Evolutionary conservation across 495 filamentous ascomycete genomes (phyloP).

Genomic region (Aspergillus olivimuriae): DNA sequence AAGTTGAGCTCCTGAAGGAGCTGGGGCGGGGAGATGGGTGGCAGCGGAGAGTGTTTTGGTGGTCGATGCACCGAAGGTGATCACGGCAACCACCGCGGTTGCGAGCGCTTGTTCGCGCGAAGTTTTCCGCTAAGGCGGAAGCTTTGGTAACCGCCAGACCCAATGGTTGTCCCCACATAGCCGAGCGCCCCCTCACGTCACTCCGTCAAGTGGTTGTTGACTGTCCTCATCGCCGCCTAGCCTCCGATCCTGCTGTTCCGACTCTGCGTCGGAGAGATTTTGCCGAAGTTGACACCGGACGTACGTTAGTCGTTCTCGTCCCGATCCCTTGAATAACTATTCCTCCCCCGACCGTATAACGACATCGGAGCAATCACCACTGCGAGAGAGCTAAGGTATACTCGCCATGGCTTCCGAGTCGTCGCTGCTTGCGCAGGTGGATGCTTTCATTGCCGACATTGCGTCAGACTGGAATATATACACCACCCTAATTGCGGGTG

Average conservation of each 20-base stretch:
- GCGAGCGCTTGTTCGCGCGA: no score
- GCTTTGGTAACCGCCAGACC: not conserved
- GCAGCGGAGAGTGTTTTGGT: constrained; percentile 14
- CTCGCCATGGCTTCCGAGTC: constrained; percentile 42
- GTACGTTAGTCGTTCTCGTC: no score
- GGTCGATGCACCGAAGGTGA: constrained; percentile 5
- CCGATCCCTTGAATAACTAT: no score
- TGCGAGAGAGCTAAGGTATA: no score
- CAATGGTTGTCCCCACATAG: constrained; percentile 12
- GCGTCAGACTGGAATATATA: constrained; percentile 75
- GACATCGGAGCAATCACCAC: no score
- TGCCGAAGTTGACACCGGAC: no score
- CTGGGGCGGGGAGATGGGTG: no score
- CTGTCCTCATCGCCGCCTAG: not conserved
- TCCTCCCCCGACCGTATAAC: no score
- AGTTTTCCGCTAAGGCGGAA: constrained; percentile 3
- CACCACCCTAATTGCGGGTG: constrained; percentile 55
- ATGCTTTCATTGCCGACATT: constrained; percentile 59
- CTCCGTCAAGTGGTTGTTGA: not conserved
- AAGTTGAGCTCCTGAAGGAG: no score
- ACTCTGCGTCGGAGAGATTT: not conserved
- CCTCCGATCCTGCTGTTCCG: not conserved
- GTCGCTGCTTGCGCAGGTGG: constrained; percentile 53
- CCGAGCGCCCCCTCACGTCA: constrained; percentile 6
- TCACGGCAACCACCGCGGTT: constrained; percentile 14